Evolutionary conservation across 78 protist species (phyloP).

Genomic region (Tieghemostelium lacteum): DNA sequence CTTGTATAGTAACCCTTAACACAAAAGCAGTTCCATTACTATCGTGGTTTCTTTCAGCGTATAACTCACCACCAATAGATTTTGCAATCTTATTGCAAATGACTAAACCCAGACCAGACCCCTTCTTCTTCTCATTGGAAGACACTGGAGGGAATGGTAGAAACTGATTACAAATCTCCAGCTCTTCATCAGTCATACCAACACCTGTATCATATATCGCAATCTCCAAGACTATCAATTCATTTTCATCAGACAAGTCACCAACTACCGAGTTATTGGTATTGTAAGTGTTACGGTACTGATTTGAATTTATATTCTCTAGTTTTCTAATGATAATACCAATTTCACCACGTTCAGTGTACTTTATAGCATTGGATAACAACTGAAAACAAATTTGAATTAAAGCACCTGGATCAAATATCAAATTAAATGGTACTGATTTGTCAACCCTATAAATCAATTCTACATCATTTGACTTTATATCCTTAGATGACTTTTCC

Average conservation of each 20-base stretch:
- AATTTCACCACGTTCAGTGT: conserved; percentile 57
- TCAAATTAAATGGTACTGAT: conserved; percentile 45
- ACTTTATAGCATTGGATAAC: conserved; percentile 50
- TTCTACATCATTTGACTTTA: conserved; percentile 32
- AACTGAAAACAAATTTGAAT: conserved; percentile 57
- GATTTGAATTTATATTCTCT: not conserved
- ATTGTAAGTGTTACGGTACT: not conserved
- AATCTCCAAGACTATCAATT: conserved; percentile 21
- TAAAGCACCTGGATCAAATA: conserved; percentile 44
- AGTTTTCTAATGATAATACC: conserved; percentile 22
- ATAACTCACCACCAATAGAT: conserved; percentile 25
- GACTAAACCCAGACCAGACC: conserved; percentile 30
- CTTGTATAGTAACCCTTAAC: not conserved
- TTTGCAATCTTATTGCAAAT: conserved; percentile 43
- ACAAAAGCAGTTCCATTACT: conserved; percentile 21
- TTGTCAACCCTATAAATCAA: conserved; percentile 35
- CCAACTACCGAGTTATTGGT: not conserved
- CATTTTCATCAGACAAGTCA: not conserved
- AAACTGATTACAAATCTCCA: conserved; percentile 21
- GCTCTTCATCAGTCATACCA: conserved; percentile 46
- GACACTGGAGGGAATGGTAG: conserved; percentile 44
- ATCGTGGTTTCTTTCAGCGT: conserved; percentile 4
- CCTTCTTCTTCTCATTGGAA: not conserved
- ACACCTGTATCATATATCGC: conserved; percentile 53
- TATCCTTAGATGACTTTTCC: conserved; percentile 26